Base-by-base conservation (phyloP, 1,284 basidiomycete species). In the Apiotrichum akiyoshidainum region DNA sequence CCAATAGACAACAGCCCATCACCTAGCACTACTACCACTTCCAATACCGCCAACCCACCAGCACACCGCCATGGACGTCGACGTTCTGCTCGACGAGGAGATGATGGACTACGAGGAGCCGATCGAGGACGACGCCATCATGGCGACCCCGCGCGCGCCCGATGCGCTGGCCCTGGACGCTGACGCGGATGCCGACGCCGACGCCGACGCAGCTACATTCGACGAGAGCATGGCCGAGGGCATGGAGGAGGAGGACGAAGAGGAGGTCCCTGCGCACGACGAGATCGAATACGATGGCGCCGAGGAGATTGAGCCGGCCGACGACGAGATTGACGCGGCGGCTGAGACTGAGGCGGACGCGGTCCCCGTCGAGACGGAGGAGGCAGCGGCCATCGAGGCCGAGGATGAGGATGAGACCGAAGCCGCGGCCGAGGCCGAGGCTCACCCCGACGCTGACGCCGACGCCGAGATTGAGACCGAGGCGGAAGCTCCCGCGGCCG, bases 41-140 rank as follows among this genome's bases (percentile, higher is more conserved):
- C 37, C 37, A 11, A 37, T n/a, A n/a, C n/a, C n/a, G n/a, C n/a
- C n/a, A n/a, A n/a, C n/a, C n/a, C n/a, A n/a, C n/a, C 37, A 11
- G 3, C 37, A 13, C 37, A 37, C 37, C 37, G 11, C 4, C 16
- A 54, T 54, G 52, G 62, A 64, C 49, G n/a, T 40, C 35, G 55
- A 57, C 48, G 34, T 19, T 14, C 26, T 40, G 12, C 46, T 17
- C 40, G 50, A 46, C 19, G 57, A 46, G 19, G 54, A 58, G 2
- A 21, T 51, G 37, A 56, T 57, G 61, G 54, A 63, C 34, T 53
- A 57, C 44, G 61, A 59, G 40, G 61, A 58, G 19, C 17, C n/a
- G 9, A 21, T 21, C n/a, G 46, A 54, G n/a, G 58, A 26, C 26
- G 58, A 60, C 19, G 58, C 47, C 48, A 40, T 59, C 26, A 58